These are phyloP conservation scores for Populus nigra DNA, from an alignment of 345 rosid species.

Conservation along the genomic window DNA sequence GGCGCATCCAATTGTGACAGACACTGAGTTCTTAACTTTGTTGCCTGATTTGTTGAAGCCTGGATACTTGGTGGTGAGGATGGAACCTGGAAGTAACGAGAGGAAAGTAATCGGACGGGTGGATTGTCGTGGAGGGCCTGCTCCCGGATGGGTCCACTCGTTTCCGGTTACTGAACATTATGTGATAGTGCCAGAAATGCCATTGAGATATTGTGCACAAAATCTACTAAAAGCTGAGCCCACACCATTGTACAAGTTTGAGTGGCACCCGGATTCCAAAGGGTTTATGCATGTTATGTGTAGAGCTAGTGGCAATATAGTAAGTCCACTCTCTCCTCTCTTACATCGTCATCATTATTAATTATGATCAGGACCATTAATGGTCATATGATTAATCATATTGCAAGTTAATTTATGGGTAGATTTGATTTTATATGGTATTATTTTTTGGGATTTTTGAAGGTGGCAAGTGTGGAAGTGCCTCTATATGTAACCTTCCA, in stretches of 20 bases:
- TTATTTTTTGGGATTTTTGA: background rate
- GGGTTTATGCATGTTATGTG: constrained; percentile 80
- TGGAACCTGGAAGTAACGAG: constrained; percentile 71
- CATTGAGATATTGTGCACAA: constrained; percentile 72
- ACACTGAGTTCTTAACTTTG: constrained; percentile 65
- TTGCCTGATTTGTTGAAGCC: constrained; percentile 76
- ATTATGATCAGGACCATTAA: background rate
- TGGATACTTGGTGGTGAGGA: constrained; percentile 76
- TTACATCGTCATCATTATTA: background rate
- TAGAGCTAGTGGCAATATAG: constrained; percentile 78
- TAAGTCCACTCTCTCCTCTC: constrained; percentile 29
- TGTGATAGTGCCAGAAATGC: constrained; percentile 86
- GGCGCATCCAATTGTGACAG: constrained; percentile 89
- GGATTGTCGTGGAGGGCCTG: constrained; percentile 68
- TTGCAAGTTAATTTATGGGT: background rate
- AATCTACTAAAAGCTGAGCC: constrained; percentile 87
- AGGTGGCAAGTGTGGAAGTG: constrained; percentile 95
- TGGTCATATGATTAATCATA: background rate
- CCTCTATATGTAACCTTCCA: constrained; percentile 85
- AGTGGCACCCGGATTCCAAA: constrained; percentile 83
- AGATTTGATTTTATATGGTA: background rate
- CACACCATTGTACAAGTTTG: constrained; percentile 84
- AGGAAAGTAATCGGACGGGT: constrained; percentile 86
- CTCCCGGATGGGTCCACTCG: constrained; percentile 97
- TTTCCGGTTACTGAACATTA: constrained; percentile 89